A percentile compares a stretch with the other conserved stretches of the same genome.
phyloP scores from a whole-genome alignment of 225 moss, liverwort and hornwort genomes.

The Neckera pumila region DNA sequence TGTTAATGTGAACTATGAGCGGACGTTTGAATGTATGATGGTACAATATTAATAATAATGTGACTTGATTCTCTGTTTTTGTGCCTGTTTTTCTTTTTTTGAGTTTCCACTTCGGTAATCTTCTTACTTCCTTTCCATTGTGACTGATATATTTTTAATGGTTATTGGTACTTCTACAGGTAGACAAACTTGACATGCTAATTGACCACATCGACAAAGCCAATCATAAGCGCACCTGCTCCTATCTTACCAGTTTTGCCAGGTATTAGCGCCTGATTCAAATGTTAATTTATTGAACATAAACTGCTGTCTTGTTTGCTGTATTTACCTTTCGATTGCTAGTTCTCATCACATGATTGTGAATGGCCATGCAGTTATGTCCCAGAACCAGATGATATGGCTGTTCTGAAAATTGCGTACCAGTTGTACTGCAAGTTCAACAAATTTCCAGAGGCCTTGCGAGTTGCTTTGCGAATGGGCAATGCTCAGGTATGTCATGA shows the following conservation, averaged over 20 bases:
- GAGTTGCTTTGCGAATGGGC: constrained; percentile 92
- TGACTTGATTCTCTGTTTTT: background rate
- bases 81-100: background rate
- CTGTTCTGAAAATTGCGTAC: constrained; percentile 80
- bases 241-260: constrained; percentile 93
- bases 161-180: constrained; percentile 30
- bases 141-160: background rate
- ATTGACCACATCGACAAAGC: constrained; percentile 80
- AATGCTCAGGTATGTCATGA: constrained; percentile 45
- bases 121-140: background rate
- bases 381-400: constrained; percentile 91
- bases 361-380: constrained; percentile 62
- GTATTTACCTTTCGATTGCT: background rate
- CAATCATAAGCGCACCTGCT: constrained; percentile 91
- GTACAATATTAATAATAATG: background rate
- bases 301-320: background rate
- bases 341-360: background rate
- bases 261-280: constrained; percentile 32
- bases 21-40: background rate
- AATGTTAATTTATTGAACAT: background rate
- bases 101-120: background rate
- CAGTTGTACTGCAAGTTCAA: constrained; percentile 89
- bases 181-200: constrained; percentile 82
- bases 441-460: constrained; percentile 85
- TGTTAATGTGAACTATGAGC: background rate